Evolutionary conservation across 768 basidiomycete species (phyloP).

Genomic region (Gymnopilus junonius): DNA sequence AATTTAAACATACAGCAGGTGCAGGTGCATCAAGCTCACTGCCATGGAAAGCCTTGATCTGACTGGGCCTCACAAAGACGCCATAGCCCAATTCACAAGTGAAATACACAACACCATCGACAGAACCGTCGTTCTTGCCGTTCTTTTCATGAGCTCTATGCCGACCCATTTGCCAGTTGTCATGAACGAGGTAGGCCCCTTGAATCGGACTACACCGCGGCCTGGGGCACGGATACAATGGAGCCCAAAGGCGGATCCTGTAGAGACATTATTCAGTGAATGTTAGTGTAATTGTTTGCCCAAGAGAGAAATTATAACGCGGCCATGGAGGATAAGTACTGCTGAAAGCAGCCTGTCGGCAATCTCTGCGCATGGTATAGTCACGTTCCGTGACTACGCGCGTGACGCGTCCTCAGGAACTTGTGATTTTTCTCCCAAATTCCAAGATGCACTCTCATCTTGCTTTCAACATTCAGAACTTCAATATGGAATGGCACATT

Average conservation of each 20-base stretch:
- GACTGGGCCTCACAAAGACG: conserved; percentile 87
- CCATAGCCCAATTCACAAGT: conserved; percentile 76
- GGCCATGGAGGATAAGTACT: too few species aligned
- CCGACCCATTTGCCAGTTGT: conserved; percentile 94
- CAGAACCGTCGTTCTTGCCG: conserved; percentile 96
- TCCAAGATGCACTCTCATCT: too few species aligned
- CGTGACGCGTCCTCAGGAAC: too few species aligned
- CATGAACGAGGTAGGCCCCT: conserved; percentile 76
- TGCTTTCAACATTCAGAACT: too few species aligned
- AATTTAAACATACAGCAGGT: conserved; percentile 9
- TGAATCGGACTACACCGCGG: conserved; percentile 83
- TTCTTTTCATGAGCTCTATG: conserved; percentile 82
- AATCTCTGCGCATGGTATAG: too few species aligned
- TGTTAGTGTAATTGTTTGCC: neutral
- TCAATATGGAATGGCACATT: too few species aligned
- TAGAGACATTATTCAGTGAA: conserved; percentile 13
- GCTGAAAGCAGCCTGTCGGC: too few species aligned
- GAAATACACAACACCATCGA: conserved; percentile 83
- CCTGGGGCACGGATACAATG: conserved; percentile 83
- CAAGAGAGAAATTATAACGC: neutral
- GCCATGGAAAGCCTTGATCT: conserved; percentile 70
- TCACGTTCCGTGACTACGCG: too few species aligned
- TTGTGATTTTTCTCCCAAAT: too few species aligned
- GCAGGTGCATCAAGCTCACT: conserved; percentile 41
- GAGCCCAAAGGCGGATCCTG: conserved; percentile 57